These are phyloP conservation scores for Haplosporangium sp. DNA, from an alignment of 371 early-diverging fungal genomes.

Conservation along the genomic window DNA sequence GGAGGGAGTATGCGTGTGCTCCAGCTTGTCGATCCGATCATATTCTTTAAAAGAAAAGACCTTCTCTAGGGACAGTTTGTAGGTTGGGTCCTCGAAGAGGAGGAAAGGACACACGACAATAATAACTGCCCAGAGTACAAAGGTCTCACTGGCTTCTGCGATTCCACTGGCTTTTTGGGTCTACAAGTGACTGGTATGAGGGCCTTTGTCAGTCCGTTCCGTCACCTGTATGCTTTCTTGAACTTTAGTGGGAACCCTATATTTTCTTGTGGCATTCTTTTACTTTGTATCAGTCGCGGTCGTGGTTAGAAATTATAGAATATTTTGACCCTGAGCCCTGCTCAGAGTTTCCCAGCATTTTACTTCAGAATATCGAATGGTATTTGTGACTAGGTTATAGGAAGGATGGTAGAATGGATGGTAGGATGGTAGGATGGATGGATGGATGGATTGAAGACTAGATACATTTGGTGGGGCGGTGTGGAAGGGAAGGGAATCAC, in stretches of 20 bases:
- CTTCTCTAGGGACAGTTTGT: slow-evolving; percentile 39
- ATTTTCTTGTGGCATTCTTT: background rate
- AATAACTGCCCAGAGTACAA: slow-evolving; percentile 46
- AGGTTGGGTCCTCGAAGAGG: slow-evolving; percentile 26
- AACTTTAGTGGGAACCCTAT: background rate
- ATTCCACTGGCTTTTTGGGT: background rate
- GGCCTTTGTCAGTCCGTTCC: background rate
- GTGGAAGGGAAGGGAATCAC: too few species aligned
- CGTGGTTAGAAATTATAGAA: too few species aligned
- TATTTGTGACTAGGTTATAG: too few species aligned
- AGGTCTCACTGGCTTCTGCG: background rate
- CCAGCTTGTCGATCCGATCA: slow-evolving; percentile 39
- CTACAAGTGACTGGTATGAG: slow-evolving; percentile 7
- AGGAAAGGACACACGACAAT: slow-evolving; percentile 36
- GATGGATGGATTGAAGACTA: too few species aligned
- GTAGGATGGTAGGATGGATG: too few species aligned
- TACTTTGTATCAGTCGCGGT: too few species aligned
- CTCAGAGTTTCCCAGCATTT: slow-evolving; percentile 2
- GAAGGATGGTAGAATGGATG: too few species aligned
- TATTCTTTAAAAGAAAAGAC: slow-evolving; percentile 10
- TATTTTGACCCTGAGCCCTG: slow-evolving; percentile 7
- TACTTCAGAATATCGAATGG: too few species aligned
- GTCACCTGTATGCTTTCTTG: background rate
- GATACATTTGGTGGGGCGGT: too few species aligned
- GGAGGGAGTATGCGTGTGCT: slow-evolving; percentile 9